phyloP scores from a whole-genome alignment of 495 filamentous ascomycete genomes.

The Letharia columbiana region DNA sequence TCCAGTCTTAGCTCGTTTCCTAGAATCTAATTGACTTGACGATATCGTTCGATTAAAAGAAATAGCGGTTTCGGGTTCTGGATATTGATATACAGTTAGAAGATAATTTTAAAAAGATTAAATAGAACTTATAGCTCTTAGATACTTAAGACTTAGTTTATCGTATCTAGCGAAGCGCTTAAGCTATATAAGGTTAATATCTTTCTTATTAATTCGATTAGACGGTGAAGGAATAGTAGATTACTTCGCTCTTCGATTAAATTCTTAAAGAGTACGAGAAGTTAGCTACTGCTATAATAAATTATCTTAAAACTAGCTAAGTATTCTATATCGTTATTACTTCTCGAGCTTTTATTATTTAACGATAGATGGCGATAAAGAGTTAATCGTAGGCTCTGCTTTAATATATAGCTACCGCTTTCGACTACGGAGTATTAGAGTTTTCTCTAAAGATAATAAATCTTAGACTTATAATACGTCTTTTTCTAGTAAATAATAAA shows the following conservation, averaged over 20 bases:
- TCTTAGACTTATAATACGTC: too few species aligned
- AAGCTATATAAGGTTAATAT: constrained; percentile 20
- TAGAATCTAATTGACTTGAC: not conserved
- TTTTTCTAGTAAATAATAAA: too few species aligned
- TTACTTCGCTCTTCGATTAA: constrained; percentile 18
- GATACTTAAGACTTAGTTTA: constrained; percentile 23
- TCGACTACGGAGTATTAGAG: too few species aligned
- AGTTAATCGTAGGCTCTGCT: too few species aligned
- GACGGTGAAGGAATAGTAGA: constrained; percentile 9
- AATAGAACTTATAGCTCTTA: constrained; percentile 23
- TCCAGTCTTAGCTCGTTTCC: not conserved
- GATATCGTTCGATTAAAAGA: not conserved
- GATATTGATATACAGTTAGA: not conserved
- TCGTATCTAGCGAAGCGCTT: constrained; percentile 28
- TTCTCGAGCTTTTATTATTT: too few species aligned
- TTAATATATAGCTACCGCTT: too few species aligned
- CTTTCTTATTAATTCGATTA: constrained; percentile 16
- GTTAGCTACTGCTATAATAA: not conserved
- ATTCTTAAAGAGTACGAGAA: constrained; percentile 20
- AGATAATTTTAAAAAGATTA: not conserved
- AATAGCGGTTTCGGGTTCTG: not conserved
- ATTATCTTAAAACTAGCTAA: not conserved
- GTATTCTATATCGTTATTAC: too few species aligned
- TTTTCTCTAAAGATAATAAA: too few species aligned
- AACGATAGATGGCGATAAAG: too few species aligned